Base-by-base conservation (phyloP, 768 basidiomycete species). In the Peribolospora baueri region DNA sequence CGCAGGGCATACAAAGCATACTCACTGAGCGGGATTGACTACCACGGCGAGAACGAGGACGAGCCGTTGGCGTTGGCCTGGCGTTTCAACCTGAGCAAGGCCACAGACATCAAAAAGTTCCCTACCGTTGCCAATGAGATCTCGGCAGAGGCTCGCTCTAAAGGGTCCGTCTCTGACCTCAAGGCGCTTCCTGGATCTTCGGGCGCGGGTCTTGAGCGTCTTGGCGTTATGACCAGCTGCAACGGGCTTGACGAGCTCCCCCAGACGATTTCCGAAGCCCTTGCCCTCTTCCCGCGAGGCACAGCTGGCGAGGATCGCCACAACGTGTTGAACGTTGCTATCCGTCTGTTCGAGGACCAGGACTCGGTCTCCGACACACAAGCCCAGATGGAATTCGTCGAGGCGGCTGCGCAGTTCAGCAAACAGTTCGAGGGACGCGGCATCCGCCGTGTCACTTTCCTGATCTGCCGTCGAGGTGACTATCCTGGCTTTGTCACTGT, bases 401-500 rank as follows among this genome's bases (percentile, higher is more conserved):
- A 75, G 42, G 78, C 90, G 56, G 71, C 84, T 67, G 85, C 86
- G 67, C 72, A 76, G 47, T 74, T 78, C 58, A 71, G 72, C 40
- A 70, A 71, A 43, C 71, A 80, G 55, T 73, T 97, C 55, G 65
- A 65, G 46, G 75, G 70, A 47, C 84, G 81, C 56, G 88, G 88
- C 53, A 81, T 97, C 56, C 84, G 93, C 55, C 85, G 93, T 62
- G 73, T 91, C 50, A 85, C 91, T 1, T 76, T 93, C 68, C 70
- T 97, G 56, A 79, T 97, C 59, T 97, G 93, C 71, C 81, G 85
- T 51, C 79, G 76, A 56, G 81, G 82, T 51, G 79, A 83, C 66
- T 97, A 97, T 68, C 93, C 93, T 5, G 77, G 82, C 63, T 97
- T 90, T 74, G 86, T 79, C 72, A 97, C 93, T 51, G 70, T 97